Evolutionary conservation across 1,284 basidiomycete genomes (phyloP).

Genomic region (Testicularia cyperi): DNA sequence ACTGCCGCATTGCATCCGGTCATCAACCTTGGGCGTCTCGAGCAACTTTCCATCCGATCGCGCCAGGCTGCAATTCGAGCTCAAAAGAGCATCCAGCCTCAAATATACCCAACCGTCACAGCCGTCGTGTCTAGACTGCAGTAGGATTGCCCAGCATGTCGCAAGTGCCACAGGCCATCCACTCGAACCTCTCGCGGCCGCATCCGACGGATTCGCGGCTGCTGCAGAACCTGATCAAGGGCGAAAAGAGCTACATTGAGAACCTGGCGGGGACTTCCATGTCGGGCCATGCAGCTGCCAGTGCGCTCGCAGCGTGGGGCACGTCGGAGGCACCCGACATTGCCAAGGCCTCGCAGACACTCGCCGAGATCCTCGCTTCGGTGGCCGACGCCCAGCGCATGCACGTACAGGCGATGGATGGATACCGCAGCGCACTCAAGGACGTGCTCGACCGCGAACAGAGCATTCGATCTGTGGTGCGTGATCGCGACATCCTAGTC

Average conservation of each 20-base stretch:
- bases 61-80: too few species aligned
- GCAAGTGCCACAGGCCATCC: slow-evolving; percentile 39
- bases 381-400: slow-evolving; percentile 59
- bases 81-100: too few species aligned
- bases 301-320: slow-evolving; percentile 61
- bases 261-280: slow-evolving; percentile 41
- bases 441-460: slow-evolving; percentile 62
- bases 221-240: slow-evolving; percentile 61
- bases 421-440: slow-evolving; percentile 61
- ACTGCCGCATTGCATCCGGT: too few species aligned
- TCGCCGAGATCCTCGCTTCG: slow-evolving; percentile 57
- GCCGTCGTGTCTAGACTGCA: background rate
- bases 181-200: slow-evolving; percentile 49
- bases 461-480: slow-evolving; percentile 60
- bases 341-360: slow-evolving; percentile 55
- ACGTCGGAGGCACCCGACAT: slow-evolving; percentile 60
- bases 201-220: slow-evolving; percentile 60
- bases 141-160: slow-evolving; percentile 25
- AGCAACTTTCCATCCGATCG: too few species aligned
- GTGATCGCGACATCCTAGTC: slow-evolving; percentile 62
- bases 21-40: too few species aligned
- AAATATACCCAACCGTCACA: too few species aligned
- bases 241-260: slow-evolving; percentile 59
- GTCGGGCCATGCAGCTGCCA: slow-evolving; percentile 50
- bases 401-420: slow-evolving; percentile 59